These are phyloP conservation scores for Begonia peltatifolia DNA, from an alignment of 306 rosid species.

Conservation along the genomic window DNA sequence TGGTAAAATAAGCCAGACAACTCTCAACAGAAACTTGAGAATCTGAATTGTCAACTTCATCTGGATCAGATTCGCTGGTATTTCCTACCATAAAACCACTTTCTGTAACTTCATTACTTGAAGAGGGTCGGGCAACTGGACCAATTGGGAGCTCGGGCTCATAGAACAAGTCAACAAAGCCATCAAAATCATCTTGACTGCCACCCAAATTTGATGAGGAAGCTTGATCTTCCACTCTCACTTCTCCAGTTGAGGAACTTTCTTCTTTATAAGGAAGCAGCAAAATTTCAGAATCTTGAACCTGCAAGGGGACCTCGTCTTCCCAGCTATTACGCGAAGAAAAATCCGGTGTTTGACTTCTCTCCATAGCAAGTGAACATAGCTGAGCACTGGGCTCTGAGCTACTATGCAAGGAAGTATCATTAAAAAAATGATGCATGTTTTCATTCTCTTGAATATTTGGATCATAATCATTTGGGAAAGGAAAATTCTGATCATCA, in stretches of 20 bases:
- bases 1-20: constrained; percentile 75
- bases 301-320: constrained; percentile 63
- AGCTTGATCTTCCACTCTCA: constrained; percentile 38
- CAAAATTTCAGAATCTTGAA: constrained; percentile 54
- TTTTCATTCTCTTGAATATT: constrained; percentile 24
- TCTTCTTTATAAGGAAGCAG: constrained; percentile 73
- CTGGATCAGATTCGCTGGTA: constrained; percentile 79
- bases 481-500: constrained; percentile 21
- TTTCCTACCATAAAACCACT: constrained; percentile 34
- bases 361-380: constrained; percentile 14
- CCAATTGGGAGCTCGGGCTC: constrained; percentile 72
- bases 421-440: constrained; percentile 20
- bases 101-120: constrained; percentile 26
- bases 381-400: constrained; percentile 29
- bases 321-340: constrained; percentile 42
- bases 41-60: constrained; percentile 84
- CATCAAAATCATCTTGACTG: constrained; percentile 64
- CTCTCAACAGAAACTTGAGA: constrained; percentile 85
- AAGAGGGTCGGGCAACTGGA: constrained; percentile 54
- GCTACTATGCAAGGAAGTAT: constrained; percentile 18
- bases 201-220: constrained; percentile 38
- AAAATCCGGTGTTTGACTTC: constrained; percentile 18
- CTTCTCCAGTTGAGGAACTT: constrained; percentile 26
- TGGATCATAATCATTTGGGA: constrained; percentile 20
- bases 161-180: constrained; percentile 64